Percentiles rank a stretch among this genome's conserved stretches.
Evolutionary conservation across 208 protist genomes (phyloP).

Genomic region (Leishmania gerbilli): DNA sequence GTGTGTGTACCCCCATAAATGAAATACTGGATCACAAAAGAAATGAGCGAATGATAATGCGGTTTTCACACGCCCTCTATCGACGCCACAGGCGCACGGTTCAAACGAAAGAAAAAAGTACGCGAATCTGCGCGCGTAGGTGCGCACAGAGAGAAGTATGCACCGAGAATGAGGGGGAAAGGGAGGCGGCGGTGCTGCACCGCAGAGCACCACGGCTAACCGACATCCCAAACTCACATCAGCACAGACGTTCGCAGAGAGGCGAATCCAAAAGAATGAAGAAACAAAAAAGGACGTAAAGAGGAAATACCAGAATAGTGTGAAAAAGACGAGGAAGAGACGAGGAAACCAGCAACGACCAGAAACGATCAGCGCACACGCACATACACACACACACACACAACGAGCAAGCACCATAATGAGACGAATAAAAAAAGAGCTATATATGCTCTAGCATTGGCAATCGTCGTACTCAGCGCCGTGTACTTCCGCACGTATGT

Average conservation of each 20-base stretch:
- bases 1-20: not conserved
- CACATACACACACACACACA: not conserved
- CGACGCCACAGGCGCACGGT: not conserved
- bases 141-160: not conserved
- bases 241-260: not conserved
- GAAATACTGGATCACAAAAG: not conserved
- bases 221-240: not conserved
- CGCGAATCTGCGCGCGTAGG: not conserved
- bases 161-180: not conserved
- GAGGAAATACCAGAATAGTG: not conserved
- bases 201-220: not conserved
- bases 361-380: not conserved
- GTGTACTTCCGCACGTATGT: not conserved
- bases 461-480: not conserved
- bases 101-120: not conserved
- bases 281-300: not conserved
- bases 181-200: not conserved
- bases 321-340: not conserved
- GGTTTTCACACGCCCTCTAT: not conserved
- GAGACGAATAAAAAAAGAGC: not conserved
- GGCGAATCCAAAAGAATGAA: not conserved
- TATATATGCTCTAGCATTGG: not conserved
- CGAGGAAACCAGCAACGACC: not conserved
- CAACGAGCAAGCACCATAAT: not conserved
- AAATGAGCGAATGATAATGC: not conserved